Evolutionary conservation across 129 eudicot genomes (phyloP).

Genomic region (Flaveria ramosissima): DNA sequence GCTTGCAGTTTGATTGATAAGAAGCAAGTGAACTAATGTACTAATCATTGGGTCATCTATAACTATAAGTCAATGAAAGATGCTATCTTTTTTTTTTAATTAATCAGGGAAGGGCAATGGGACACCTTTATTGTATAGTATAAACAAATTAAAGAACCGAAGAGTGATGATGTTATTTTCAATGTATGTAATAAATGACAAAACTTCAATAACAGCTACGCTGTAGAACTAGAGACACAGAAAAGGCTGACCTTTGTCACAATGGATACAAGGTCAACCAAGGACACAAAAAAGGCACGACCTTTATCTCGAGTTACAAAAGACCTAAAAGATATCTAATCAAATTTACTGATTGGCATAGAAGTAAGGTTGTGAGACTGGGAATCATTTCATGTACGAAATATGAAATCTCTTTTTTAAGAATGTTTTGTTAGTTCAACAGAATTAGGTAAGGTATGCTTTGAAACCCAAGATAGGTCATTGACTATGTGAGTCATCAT

Average conservation of each 20-base stretch:
- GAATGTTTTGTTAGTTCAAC: neutral
- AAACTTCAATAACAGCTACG: slow-evolving; percentile 10
- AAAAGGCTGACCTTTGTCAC: slow-evolving; percentile 12
- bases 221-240: slow-evolving; percentile 8
- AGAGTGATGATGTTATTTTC: neutral
- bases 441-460: neutral
- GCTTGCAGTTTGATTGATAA: too few relatives aligned
- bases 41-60: too few relatives aligned
- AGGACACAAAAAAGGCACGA: neutral
- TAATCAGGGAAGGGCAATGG: too few relatives aligned
- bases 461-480: slow-evolving; percentile 14
- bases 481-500: neutral
- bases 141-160: neutral
- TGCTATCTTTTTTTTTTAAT: too few relatives aligned
- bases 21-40: too few relatives aligned
- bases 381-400: slow-evolving; percentile 1
- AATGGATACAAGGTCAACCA: neutral
- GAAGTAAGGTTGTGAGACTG: neutral
- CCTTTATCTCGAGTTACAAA: neutral
- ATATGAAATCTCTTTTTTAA: neutral
- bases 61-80: too few relatives aligned
- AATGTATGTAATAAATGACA: neutral
- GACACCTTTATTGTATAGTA: neutral
- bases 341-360: neutral
- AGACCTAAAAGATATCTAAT: neutral